Evolutionary conservation across 2,329 filamentous ascomycete species (phyloP), one percentile per base, ranked within the genome.

Genomic region (Stagonosporopsis rhizophila): DNA sequence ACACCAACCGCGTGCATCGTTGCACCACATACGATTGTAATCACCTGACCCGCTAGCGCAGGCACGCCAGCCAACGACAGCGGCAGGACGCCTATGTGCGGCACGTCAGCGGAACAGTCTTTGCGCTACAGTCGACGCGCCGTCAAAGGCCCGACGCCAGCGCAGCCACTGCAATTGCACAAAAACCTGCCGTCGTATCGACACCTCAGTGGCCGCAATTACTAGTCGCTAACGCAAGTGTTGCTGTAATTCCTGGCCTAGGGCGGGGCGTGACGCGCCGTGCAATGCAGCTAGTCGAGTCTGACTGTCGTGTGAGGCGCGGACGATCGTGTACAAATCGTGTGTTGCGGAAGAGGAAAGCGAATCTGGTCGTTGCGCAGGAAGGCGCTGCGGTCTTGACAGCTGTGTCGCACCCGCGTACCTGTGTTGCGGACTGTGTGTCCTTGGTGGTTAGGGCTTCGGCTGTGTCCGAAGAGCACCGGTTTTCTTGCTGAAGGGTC

Each of bases 41-140:
- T 58, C 56, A 58, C 56, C 50, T 58, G 56, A 54, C 46, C 41
- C 41, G 30, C 56, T 58, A 58, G 51, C 38, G 50, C 50, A 51
- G 50, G 56, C 50, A 58, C 51, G 30, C 44, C 44, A 52, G 44
- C 54, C 54, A 58, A 49, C 49, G 44, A 58, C 44, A 52, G 32
- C 49, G 48, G 39, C 27, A 47, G 53, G 47, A 47, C 32, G 47
- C 44, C 47, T 58, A 42, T 37, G 46, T 8, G 54, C 58, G 40
- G 51, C 28, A 61, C 51, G 48, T 56, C 55, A 52, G 52, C 41
- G 27, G 35, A 47, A 39, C 42, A 44, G 38, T 39, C 19, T 49
- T 44, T 51, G 50, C 54, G 52, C 50, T 49, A 58, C 50, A 44
- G 38, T 38, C 52, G 52, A 56, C 49, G 46, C 53, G 47, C 41